phyloP scores from a whole-genome alignment of 805 yeast species.

The Ogataea pilisensis region DNA sequence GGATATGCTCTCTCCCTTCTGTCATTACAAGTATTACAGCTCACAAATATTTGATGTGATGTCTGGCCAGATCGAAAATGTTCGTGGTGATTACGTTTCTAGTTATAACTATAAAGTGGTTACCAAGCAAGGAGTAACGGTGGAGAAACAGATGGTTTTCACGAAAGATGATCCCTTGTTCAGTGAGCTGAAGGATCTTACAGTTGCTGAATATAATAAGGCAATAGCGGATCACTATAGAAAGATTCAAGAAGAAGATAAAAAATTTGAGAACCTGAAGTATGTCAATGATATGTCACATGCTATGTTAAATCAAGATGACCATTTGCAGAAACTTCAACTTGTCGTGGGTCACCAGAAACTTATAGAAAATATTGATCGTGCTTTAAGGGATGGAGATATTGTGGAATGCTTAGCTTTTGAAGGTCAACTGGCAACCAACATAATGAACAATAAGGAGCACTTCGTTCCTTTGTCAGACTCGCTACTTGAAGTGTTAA shows the following conservation, averaged over 20 bases:
- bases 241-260: slow-evolving; percentile 23
- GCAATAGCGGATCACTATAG: slow-evolving; percentile 19
- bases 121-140: slow-evolving; percentile 24
- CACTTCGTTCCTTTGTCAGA: slow-evolving; percentile 52
- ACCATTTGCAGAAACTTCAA: slow-evolving; percentile 21
- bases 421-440: slow-evolving; percentile 78
- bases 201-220: slow-evolving; percentile 25
- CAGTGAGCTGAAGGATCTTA: slow-evolving; percentile 22
- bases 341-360: slow-evolving; percentile 27
- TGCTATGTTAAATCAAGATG: slow-evolving; percentile 26
- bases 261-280: slow-evolving; percentile 20
- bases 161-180: slow-evolving; percentile 25
- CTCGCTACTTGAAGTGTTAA: slow-evolving; percentile 52
- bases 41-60: slow-evolving; percentile 81
- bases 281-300: slow-evolving; percentile 27
- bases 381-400: slow-evolving; percentile 41
- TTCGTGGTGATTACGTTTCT: slow-evolving; percentile 24
- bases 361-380: slow-evolving; percentile 53
- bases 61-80: slow-evolving; percentile 22
- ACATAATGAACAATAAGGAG: slow-evolving; percentile 60
- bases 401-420: slow-evolving; percentile 63
- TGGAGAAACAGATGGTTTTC: slow-evolving; percentile 22
- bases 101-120: slow-evolving; percentile 24
- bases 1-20: slow-evolving; percentile 76
- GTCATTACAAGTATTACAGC: slow-evolving; percentile 89